Evolutionary conservation across 495 filamentous ascomycete species (phyloP).

Genomic region (Achaetomiella virescens): DNA sequence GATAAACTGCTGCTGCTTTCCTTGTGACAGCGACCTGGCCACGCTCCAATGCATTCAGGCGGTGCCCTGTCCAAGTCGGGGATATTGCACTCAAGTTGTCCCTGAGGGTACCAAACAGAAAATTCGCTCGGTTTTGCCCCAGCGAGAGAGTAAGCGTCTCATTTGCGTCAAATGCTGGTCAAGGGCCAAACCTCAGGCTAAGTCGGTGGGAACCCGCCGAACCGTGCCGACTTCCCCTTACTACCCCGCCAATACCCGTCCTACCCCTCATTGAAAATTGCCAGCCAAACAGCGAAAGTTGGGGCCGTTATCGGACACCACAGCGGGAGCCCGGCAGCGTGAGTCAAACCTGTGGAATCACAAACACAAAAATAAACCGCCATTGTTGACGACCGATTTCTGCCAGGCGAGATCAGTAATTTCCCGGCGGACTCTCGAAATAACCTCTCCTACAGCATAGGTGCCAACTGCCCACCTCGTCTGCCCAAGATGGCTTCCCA

Average conservation of each 20-base stretch:
- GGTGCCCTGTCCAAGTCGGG: not conserved
- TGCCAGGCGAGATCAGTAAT: slow-evolving; percentile 5
- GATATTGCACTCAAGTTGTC: not conserved
- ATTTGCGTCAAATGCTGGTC: not conserved
- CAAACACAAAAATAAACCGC: not conserved
- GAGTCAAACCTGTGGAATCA: slow-evolving; percentile 6
- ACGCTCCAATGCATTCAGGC: not conserved
- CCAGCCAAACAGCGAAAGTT: not conserved
- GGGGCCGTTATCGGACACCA: slow-evolving; percentile 18
- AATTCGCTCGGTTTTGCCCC: too few species aligned
- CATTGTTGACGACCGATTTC: not conserved
- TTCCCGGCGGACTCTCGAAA: slow-evolving; percentile 3
- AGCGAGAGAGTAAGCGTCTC: not conserved
- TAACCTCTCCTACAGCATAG: not conserved
- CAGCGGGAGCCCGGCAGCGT: not conserved
- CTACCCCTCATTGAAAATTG: slow-evolving; percentile 10
- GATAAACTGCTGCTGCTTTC: not conserved
- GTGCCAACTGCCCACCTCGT: not conserved
- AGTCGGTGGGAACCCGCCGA: not conserved
- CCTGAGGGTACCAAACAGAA: not conserved
- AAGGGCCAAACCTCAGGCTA: not conserved
- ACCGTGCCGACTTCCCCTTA: not conserved
- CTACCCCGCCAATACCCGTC: slow-evolving; percentile 7
- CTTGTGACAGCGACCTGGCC: slow-evolving; percentile 2
- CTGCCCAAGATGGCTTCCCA: slow-evolving; percentile 27